phyloP scores from a whole-genome alignment of 2,329 filamentous ascomycete species.

The Pseudocercospora cruenta region DNA sequence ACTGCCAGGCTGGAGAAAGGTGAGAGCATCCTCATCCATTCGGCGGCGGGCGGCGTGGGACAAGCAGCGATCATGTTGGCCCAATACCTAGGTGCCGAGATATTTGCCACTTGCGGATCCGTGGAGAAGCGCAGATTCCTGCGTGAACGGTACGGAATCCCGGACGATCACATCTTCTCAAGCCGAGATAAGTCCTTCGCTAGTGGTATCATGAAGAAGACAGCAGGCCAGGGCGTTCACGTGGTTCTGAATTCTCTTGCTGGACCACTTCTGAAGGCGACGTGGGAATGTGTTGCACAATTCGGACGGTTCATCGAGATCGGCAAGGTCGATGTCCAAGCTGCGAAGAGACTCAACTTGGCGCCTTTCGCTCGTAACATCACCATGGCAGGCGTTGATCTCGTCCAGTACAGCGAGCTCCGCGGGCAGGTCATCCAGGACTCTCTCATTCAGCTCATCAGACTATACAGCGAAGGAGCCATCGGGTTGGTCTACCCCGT shows the following conservation, averaged over 20 bases:
- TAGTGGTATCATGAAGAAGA: not conserved
- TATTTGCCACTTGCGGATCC: slow-evolving; percentile 36
- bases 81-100: slow-evolving; percentile 24
- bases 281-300: slow-evolving; percentile 33
- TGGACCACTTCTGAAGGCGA: slow-evolving; percentile 33
- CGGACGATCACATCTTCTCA: slow-evolving; percentile 38
- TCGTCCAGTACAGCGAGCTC: not conserved
- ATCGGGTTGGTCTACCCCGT: not conserved
- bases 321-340: slow-evolving; percentile 27
- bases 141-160: slow-evolving; percentile 32
- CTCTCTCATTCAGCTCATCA: not conserved
- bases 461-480: not conserved
- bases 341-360: slow-evolving; percentile 18
- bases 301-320: slow-evolving; percentile 40
- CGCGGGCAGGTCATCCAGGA: not conserved
- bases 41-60: slow-evolving; percentile 36
- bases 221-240: slow-evolving; percentile 34
- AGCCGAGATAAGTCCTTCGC: slow-evolving; percentile 34
- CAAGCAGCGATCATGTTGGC: slow-evolving; percentile 36
- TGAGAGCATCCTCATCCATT: slow-evolving; percentile 41
- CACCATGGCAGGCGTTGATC: slow-evolving; percentile 8
- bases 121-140: slow-evolving; percentile 21
- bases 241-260: slow-evolving; percentile 38
- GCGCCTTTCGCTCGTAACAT: slow-evolving; percentile 4
- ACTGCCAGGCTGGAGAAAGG: slow-evolving; percentile 31